Evolutionary conservation across 208 protist species (phyloP), one percentile per base, ranked within the genome.

Genomic region (Borovskyia barvae): DNA sequence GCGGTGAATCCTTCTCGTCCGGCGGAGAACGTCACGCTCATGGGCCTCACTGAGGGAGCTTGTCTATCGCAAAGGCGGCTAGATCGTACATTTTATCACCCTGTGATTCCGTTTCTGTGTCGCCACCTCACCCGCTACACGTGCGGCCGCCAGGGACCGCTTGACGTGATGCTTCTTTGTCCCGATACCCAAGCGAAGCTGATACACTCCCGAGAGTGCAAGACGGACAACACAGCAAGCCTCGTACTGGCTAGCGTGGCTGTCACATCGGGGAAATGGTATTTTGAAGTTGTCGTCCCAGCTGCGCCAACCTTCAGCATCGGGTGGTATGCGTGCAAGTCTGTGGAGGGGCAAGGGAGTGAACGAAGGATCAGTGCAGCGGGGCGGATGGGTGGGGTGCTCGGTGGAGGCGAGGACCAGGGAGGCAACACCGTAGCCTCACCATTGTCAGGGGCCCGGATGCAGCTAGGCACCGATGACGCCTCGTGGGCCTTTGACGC

Each of bases 401-500:
- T 12, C 40, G 40, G 40, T 19, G 40, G 40, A 8, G 40, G n/a
- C n/a, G 40, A 19, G n/a, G 40, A 6, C 7, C 8, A 5, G n/a
- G 40, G 7, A 7, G 7, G 17, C 40, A 20, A 5, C 11, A 15
- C 54, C 0, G 25, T 74, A 56, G 58, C 45, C 8, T 17, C 51
- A 11, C 26, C 48, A 20, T 24, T 30, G 11, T 33, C 35, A 8
- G 22, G 36, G 25, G 12, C 55, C 0, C 47, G 55, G 0, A 32
- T 50, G 48, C 64, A 71, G 24, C 59, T 92, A 6, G 87, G 87
- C n/a, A 74, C 89, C 53, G 82, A 95, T 52, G 70, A 53, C 3
- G 45, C 71, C 36, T 94, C 88, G 40, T 97, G 92, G 92, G 72
- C 79, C 11, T 40, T 95, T 8, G 92, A 97, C 32, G 78, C 80